Evolutionary conservation across 768 basidiomycete genomes (phyloP).

Genomic region (Mycena latifolia): DNA sequence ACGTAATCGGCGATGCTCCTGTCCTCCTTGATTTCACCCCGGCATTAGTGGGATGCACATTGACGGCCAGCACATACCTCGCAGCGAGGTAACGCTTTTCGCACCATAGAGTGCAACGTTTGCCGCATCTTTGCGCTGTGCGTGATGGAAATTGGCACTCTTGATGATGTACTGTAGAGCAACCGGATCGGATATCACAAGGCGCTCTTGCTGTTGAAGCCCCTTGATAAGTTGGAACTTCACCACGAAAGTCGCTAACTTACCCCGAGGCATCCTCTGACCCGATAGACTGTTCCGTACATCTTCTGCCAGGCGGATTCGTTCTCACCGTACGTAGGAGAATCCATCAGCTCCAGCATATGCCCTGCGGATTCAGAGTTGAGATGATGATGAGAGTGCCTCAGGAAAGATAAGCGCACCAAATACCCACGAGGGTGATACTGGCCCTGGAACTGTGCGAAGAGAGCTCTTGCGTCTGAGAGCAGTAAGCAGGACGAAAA

Average conservation of each 20-base stretch:
- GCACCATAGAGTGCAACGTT: constrained; percentile 18
- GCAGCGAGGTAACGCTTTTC: constrained; percentile 13
- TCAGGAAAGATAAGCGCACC: constrained; percentile 6
- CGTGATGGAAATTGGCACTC: constrained; percentile 16
- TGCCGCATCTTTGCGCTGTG: constrained; percentile 13
- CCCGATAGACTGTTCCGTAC: constrained; percentile 17
- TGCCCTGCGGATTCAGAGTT: constrained; percentile 4
- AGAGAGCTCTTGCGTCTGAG: no score
- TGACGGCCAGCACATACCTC: constrained; percentile 4
- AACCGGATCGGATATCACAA: constrained; percentile 18
- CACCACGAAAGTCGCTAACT: constrained; percentile 15
- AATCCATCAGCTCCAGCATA: constrained; percentile 10
- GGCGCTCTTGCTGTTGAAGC: constrained; percentile 13
- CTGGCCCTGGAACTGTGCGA: no score
- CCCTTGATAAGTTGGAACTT: constrained; percentile 3
- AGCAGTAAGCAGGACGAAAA: no score
- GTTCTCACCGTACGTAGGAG: constrained; percentile 11
- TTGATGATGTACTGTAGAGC: constrained; percentile 14
- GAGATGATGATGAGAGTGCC: background rate
- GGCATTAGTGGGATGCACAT: background rate
- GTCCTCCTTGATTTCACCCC: constrained; percentile 8
- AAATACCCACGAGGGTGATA: no score
- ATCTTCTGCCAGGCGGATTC: constrained; percentile 21
- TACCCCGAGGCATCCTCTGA: constrained; percentile 13
- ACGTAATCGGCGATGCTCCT: constrained; percentile 16